These are phyloP conservation scores for Globisporangium mamillatum DNA, from an alignment of 352 stramenopile species.

Conservation along the genomic window DNA sequence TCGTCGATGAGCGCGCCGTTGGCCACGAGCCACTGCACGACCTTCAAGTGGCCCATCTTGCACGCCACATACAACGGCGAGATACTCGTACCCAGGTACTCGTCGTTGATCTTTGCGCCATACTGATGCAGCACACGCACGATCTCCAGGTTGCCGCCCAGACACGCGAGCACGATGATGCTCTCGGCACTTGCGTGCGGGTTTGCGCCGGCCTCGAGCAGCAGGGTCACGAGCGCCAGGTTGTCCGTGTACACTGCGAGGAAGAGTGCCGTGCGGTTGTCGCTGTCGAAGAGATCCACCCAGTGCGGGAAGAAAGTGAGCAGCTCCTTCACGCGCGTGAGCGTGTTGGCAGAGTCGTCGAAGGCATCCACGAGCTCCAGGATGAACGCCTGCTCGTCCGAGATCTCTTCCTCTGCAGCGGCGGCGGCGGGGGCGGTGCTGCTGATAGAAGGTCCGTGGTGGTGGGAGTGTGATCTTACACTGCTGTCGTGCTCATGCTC, in stretches of 20 bases:
- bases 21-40: slow-evolving; percentile 12
- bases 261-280: slow-evolving; percentile 11
- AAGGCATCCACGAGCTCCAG: slow-evolving; percentile 13
- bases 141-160: slow-evolving; percentile 9
- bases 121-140: background rate
- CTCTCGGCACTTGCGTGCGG: slow-evolving; percentile 8
- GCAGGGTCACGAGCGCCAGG: slow-evolving; percentile 7
- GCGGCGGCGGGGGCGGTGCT: background rate
- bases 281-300: slow-evolving; percentile 5
- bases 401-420: background rate
- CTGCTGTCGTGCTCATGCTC: background rate
- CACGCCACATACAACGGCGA: slow-evolving; percentile 14
- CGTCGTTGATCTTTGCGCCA: slow-evolving; percentile 3
- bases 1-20: slow-evolving; percentile 9
- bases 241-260: slow-evolving; percentile 4
- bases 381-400: slow-evolving; percentile 10
- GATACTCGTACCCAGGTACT: background rate
- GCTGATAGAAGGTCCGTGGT: background rate
- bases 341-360: slow-evolving; percentile 3
- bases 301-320: slow-evolving; percentile 2
- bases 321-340: slow-evolving; percentile 10
- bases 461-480: background rate
- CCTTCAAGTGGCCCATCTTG: slow-evolving; percentile 12
- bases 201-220: slow-evolving; percentile 8
- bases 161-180: slow-evolving; percentile 12